phyloP scores from a whole-genome alignment of 345 rosid species.

The Eucalyptus erythrocorys region DNA sequence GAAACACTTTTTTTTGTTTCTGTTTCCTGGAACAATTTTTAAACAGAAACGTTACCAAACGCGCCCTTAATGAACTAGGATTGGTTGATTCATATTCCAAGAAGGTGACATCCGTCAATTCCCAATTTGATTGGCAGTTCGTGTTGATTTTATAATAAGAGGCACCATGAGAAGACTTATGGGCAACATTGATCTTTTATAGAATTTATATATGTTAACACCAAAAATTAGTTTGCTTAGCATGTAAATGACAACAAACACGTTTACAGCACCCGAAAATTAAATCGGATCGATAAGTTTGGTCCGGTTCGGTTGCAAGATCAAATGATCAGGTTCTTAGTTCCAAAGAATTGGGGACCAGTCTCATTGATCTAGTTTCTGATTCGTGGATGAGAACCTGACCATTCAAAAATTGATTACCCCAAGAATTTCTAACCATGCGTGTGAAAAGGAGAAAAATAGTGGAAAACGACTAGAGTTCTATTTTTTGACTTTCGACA shows the following conservation, averaged over 20 bases:
- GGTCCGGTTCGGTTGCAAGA: rapidly evolving
- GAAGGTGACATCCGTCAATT: neutral
- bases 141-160: neutral
- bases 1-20: too few relatives aligned
- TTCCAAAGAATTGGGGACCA: rapidly evolving
- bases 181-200: neutral
- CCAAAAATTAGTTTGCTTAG: too few relatives aligned
- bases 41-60: too few relatives aligned
- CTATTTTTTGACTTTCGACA: neutral
- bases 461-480: neutral
- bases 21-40: too few relatives aligned
- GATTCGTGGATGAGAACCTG: too few relatives aligned
- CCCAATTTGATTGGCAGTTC: neutral
- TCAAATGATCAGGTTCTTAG: too few relatives aligned
- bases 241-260: too few relatives aligned
- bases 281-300: rapidly evolving
- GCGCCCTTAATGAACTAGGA: neutral
- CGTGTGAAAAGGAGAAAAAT: neutral
- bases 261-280: rapidly evolving
- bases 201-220: neutral
- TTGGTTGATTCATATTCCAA: neutral
- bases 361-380: too few relatives aligned
- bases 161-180: neutral
- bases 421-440: neutral
- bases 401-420: too few relatives aligned